Evolutionary conservation across 768 basidiomycete genomes (phyloP).

Genomic region (Collybia mongolica): DNA sequence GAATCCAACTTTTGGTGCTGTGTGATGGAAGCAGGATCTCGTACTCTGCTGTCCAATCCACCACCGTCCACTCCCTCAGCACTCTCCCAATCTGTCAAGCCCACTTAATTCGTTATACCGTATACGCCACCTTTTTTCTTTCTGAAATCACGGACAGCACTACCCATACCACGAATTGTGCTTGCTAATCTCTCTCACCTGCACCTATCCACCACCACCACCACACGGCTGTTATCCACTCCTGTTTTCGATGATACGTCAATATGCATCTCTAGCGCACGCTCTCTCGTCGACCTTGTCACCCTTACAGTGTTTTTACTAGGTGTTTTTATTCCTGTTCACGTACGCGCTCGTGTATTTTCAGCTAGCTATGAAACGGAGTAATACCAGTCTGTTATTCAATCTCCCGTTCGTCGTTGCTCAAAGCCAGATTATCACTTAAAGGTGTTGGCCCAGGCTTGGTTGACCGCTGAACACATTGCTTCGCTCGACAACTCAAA

Average conservation of each 20-base stretch:
- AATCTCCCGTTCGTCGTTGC: no score
- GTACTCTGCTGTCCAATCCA: neutral
- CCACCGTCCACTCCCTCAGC: constrained; percentile 20
- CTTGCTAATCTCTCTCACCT: constrained; percentile 3
- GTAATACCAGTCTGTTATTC: constrained; percentile 9
- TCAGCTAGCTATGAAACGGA: constrained; percentile 13
- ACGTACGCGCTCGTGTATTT: constrained; percentile 9
- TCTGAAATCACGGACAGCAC: constrained; percentile 1
- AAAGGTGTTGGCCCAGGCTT: no score
- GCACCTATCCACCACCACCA: no score
- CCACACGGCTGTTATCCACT: no score
- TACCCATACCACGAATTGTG: constrained; percentile 4
- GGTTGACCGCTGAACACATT: no score
- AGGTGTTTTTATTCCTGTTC: constrained; percentile 8
- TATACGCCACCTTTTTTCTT: constrained; percentile 2
- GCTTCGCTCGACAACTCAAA: no score
- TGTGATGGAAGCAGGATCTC: neutral
- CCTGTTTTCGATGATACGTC: no score
- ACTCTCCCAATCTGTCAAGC: neutral
- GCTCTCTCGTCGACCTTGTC: neutral
- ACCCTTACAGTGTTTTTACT: constrained; percentile 1
- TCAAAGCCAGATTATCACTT: no score
- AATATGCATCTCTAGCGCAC: no score
- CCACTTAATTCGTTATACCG: constrained; percentile 4
- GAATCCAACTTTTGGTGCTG: constrained; percentile 5